Percentiles rank a stretch among this genome's conserved stretches.
Conservation (phyloP, 192 early-diverging fungal species). For the Coemansia sp. region DNA sequence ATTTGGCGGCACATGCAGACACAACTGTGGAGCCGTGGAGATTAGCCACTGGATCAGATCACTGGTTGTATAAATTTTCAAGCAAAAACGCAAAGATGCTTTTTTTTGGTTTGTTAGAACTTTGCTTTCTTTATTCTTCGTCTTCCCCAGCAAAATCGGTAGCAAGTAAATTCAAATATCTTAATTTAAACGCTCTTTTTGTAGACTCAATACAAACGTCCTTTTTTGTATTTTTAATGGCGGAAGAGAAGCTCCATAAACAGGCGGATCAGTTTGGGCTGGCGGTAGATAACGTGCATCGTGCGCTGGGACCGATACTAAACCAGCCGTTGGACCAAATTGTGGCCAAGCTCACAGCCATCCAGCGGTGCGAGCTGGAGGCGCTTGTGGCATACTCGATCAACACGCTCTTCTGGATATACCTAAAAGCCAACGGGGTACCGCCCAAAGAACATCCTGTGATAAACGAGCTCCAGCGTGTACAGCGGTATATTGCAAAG, state of each 20-base stretch:
- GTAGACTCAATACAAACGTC: too few relatives aligned
- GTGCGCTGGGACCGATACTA: constrained; percentile 33
- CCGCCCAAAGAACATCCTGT: constrained; percentile 58
- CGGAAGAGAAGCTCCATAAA: constrained; percentile 32
- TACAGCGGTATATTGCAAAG: constrained; percentile 49
- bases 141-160: too few relatives aligned
- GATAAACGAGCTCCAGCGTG: constrained; percentile 58
- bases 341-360: constrained; percentile 48
- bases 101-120: too few relatives aligned
- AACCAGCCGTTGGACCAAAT: constrained; percentile 47
- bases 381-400: constrained; percentile 59
- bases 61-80: too few relatives aligned
- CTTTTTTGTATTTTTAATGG: constrained; percentile 18
- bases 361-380: constrained; percentile 60
- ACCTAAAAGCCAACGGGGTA: constrained; percentile 58
- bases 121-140: too few relatives aligned
- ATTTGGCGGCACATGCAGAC: too few relatives aligned
- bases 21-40: too few relatives aligned
- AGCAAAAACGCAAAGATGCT: too few relatives aligned
- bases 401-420: constrained; percentile 59
- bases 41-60: too few relatives aligned
- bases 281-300: constrained; percentile 33
- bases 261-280: constrained; percentile 34
- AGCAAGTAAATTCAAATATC: too few relatives aligned
- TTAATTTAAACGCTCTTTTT: too few relatives aligned